Conservation (phyloP, 1,284 basidiomycete genomes). For the Boletellus deceptivus region DNA sequence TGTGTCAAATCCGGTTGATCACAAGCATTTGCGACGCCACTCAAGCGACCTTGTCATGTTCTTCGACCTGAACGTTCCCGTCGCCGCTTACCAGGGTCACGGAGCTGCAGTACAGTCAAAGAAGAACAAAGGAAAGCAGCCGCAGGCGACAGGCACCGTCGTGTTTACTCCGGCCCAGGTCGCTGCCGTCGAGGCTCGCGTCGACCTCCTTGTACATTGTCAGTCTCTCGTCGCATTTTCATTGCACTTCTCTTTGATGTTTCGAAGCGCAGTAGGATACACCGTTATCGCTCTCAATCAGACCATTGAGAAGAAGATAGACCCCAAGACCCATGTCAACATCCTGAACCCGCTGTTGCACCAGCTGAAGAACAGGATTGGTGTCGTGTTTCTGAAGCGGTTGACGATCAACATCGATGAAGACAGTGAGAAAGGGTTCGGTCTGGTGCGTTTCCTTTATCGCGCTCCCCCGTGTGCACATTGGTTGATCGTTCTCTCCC, state of each 20-base stretch:
- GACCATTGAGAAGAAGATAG: slow-evolving; percentile 63
- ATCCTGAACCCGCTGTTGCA: slow-evolving; percentile 51
- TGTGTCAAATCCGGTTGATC: too few relatives aligned
- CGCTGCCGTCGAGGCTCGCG: slow-evolving; percentile 42
- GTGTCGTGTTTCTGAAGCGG: slow-evolving; percentile 63
- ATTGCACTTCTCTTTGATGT: slow-evolving; percentile 12
- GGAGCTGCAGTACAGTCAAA: slow-evolving; percentile 34
- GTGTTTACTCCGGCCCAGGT: slow-evolving; percentile 45
- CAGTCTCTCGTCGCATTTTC: slow-evolving; percentile 10
- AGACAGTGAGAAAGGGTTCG: slow-evolving; percentile 79
- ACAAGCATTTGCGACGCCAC: too few relatives aligned
- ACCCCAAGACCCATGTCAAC: slow-evolving; percentile 65
- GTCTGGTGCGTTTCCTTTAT: slow-evolving; percentile 49
- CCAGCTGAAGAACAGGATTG: slow-evolving; percentile 52
- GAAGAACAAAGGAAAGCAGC: slow-evolving; percentile 51
- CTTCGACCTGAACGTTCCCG: slow-evolving; percentile 59
- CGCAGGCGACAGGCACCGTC: slow-evolving; percentile 17
- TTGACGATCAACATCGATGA: slow-evolving; percentile 72
- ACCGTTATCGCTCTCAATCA: slow-evolving; percentile 72
- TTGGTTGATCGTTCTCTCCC: neutral
- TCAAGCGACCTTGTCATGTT: slow-evolving; percentile 40
- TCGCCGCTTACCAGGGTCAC: slow-evolving; percentile 30
- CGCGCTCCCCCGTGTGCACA: neutral
- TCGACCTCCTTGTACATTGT: slow-evolving; percentile 58
- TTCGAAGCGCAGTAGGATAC: slow-evolving; percentile 65